Percentiles rank a stretch among this genome's conserved stretches.
phyloP scores from a whole-genome alignment of 2,329 filamentous ascomycete species.

The Myrmaecium sp. region DNA sequence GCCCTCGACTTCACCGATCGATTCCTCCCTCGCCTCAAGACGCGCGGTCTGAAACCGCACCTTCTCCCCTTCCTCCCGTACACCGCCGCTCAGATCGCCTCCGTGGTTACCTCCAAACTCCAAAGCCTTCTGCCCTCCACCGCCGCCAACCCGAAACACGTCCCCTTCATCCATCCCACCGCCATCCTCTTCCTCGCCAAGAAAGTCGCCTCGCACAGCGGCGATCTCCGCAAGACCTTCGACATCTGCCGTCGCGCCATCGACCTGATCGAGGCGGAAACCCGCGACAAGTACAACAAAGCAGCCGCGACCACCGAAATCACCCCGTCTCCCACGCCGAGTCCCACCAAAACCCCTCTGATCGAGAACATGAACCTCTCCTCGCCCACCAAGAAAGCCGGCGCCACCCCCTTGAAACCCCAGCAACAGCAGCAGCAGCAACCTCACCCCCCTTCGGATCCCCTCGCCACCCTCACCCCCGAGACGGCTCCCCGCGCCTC shows the following conservation, averaged over 20 bases:
- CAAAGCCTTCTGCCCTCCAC: constrained; percentile 48
- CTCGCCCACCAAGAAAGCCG: constrained; percentile 25
- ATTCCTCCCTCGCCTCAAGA: constrained; percentile 82
- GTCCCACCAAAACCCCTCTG: constrained; percentile 59
- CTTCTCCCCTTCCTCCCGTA: constrained; percentile 89
- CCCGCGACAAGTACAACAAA: constrained; percentile 53
- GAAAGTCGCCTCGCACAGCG: constrained; percentile 87
- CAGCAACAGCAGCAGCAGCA: constrained; percentile 1
- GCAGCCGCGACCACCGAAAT: constrained; percentile 35
- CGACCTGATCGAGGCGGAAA: constrained; percentile 77
- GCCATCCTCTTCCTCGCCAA: constrained; percentile 88
- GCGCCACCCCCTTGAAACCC: constrained; percentile 7
- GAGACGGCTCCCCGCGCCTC: constrained; percentile 75
- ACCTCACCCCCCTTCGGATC: too few species aligned
- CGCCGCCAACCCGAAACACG: constrained; percentile 34
- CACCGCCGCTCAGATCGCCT: constrained; percentile 69
- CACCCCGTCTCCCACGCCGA: constrained; percentile 29
- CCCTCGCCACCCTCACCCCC: constrained; percentile 46
- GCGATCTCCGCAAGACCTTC: constrained; percentile 86
- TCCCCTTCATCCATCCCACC: constrained; percentile 85
- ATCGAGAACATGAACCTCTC: constrained; percentile 67
- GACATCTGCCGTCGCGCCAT: constrained; percentile 83
- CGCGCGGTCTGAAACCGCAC: constrained; percentile 76
- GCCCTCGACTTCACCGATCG: constrained; percentile 90
- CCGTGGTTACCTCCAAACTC: constrained; percentile 70